These are phyloP conservation scores for Euphrasia confusa DNA, from an alignment of 257 asterid genomes.

Conservation along the genomic window DNA sequence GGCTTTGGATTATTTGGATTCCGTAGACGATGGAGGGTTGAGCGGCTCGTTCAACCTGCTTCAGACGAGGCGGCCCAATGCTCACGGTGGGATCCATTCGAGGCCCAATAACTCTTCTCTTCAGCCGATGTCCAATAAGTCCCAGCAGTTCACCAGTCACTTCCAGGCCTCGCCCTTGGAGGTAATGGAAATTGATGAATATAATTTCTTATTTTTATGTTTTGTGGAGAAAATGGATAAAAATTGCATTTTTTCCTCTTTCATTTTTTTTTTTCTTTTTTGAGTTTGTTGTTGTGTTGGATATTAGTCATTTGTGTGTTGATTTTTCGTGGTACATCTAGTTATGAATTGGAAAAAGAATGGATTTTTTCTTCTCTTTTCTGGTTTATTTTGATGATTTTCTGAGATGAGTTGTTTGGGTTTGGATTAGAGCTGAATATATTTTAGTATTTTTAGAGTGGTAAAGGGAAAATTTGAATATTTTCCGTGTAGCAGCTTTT, in stretches of 20 bases:
- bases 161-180: conserved; percentile 81
- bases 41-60: conserved; percentile 52
- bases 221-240: background rate
- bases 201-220: background rate
- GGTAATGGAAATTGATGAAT: conserved; percentile 35
- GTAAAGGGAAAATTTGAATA: too few relatives aligned
- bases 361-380: background rate
- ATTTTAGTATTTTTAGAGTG: too few relatives aligned
- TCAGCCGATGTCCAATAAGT: conserved; percentile 82
- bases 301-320: background rate
- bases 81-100: conserved; percentile 86
- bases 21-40: conserved; percentile 42
- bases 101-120: conserved; percentile 65
- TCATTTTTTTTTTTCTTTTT: too few relatives aligned
- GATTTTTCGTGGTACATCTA: background rate
- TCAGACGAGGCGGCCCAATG: conserved; percentile 67
- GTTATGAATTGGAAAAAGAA: background rate
- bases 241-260: background rate
- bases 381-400: conserved; percentile 6
- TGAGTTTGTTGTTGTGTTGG: background rate
- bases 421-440: background rate
- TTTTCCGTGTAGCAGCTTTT: too few relatives aligned
- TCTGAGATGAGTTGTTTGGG: conserved; percentile 2
- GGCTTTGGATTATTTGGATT: conserved; percentile 79
- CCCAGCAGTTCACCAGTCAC: conserved; percentile 56